These are phyloP conservation scores for Coffea canephora DNA, from an alignment of 257 asterid genomes.

Conservation along the genomic window DNA sequence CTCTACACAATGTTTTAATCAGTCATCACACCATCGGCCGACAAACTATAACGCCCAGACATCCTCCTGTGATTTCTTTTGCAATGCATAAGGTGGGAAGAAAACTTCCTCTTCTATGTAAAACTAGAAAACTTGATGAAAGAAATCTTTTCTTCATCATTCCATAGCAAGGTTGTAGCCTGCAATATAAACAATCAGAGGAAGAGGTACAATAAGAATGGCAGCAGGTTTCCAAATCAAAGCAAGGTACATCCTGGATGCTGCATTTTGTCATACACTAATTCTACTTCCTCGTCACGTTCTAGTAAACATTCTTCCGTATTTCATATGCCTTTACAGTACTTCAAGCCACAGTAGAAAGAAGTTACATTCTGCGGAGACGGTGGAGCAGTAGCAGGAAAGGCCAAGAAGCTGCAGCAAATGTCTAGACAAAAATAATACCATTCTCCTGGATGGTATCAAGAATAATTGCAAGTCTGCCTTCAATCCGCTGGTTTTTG, in stretches of 20 bases:
- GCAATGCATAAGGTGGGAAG: background rate
- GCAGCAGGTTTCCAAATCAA: background rate
- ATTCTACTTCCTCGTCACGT: background rate
- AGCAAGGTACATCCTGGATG: background rate
- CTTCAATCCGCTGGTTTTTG: conserved; percentile 76
- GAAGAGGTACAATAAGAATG: background rate
- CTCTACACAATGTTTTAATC: background rate
- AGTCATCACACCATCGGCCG: no score
- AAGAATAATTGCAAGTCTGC: conserved; percentile 72
- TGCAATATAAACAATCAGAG: background rate
- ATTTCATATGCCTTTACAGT: background rate
- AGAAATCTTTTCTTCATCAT: background rate
- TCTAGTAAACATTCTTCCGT: background rate
- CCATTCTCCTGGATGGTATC: conserved; percentile 84
- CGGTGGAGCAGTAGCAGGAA: background rate
- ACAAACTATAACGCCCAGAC: background rate
- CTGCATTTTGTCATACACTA: background rate
- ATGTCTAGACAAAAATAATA: conserved; percentile 54
- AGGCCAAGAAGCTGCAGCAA: background rate
- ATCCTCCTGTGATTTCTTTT: background rate
- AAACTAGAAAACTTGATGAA: background rate
- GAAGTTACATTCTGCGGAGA: background rate
- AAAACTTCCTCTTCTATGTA: background rate
- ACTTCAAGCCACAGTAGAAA: background rate
- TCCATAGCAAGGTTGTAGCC: background rate